Conservation (phyloP, 2,329 filamentous ascomycete genomes). For the Helotiales sp. region DNA sequence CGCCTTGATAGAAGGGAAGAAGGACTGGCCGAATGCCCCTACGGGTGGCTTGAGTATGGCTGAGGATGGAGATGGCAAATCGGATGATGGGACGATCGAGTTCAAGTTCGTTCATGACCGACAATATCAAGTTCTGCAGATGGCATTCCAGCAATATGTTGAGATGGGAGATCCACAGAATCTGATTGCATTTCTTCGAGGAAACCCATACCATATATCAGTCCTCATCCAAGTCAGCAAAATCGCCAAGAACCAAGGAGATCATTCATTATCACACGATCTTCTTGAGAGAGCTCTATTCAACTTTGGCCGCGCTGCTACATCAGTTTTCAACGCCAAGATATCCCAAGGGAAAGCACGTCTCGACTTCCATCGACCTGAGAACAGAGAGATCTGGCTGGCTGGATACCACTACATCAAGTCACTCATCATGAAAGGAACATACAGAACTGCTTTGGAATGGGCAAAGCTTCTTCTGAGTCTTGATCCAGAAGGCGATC, state of each 20-base stretch:
- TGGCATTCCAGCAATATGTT: conserved; percentile 76
- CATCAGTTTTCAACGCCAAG: conserved; percentile 77
- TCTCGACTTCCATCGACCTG: conserved; percentile 76
- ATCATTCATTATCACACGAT: conserved; percentile 82
- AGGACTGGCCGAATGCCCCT: conserved; percentile 68
- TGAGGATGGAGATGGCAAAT: conserved; percentile 42
- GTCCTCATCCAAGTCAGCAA: conserved; percentile 92
- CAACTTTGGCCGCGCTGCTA: conserved; percentile 84
- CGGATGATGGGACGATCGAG: conserved; percentile 60
- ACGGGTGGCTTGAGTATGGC: conserved; percentile 85
- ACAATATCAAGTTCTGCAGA: conserved; percentile 73
- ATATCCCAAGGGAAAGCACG: conserved; percentile 77
- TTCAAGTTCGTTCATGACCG: conserved; percentile 78
- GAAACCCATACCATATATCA: conserved; percentile 86
- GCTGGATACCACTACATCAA: conserved; percentile 86
- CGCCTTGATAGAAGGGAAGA: conserved; percentile 68
- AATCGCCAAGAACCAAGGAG: conserved; percentile 87
- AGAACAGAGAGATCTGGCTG: conserved; percentile 92
- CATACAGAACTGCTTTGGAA: conserved; percentile 88
- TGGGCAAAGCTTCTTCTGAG: conserved; percentile 86
- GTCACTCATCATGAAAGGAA: conserved; percentile 86
- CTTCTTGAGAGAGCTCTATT: conserved; percentile 90
- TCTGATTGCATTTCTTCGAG: conserved; percentile 73
- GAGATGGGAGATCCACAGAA: conserved; percentile 80
- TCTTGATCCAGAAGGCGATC: conserved; percentile 71